Evolutionary conservation across 2,329 filamentous ascomycete species (phyloP).

Genomic region (Chrysosphaeria jannelii): DNA sequence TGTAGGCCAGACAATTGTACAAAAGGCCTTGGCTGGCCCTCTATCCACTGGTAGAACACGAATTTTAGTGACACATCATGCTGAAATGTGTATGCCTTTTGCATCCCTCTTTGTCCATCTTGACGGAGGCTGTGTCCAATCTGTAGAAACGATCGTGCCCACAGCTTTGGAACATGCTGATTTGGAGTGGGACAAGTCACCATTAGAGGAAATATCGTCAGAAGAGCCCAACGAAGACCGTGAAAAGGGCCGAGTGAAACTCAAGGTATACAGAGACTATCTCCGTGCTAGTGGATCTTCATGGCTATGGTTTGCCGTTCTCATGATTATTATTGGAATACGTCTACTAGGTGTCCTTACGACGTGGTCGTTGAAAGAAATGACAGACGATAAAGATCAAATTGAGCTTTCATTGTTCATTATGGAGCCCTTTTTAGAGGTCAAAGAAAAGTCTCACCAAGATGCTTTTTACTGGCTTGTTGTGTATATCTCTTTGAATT

Average conservation of each 20-base stretch:
- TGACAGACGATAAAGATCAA: constrained; percentile 3
- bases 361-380: constrained; percentile 10
- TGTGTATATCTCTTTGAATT: constrained; percentile 8
- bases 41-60: constrained; percentile 23
- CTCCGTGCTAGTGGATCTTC: constrained; percentile 7
- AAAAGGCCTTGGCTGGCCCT: constrained; percentile 19
- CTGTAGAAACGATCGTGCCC: constrained; percentile 5
- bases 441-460: constrained; percentile 4
- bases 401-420: constrained; percentile 1
- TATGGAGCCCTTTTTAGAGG: too few relatives aligned
- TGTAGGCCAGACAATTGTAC: constrained; percentile 16
- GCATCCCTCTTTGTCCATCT: constrained; percentile 8
- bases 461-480: constrained; percentile 7
- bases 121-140: constrained; percentile 6
- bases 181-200: neutral
- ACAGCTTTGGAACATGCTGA: too few relatives aligned
- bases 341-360: constrained; percentile 7
- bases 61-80: constrained; percentile 27
- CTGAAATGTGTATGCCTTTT: constrained; percentile 8
- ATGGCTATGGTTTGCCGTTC: constrained; percentile 6
- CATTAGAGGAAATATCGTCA: neutral
- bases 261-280: constrained; percentile 9
- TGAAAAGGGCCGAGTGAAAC: constrained; percentile 9
- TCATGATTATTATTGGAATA: constrained; percentile 6
- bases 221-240: constrained; percentile 5